These are phyloP conservation scores for Cadophora sp. DNA, from an alignment of 2,329 filamentous ascomycete species.

Conservation along the genomic window DNA sequence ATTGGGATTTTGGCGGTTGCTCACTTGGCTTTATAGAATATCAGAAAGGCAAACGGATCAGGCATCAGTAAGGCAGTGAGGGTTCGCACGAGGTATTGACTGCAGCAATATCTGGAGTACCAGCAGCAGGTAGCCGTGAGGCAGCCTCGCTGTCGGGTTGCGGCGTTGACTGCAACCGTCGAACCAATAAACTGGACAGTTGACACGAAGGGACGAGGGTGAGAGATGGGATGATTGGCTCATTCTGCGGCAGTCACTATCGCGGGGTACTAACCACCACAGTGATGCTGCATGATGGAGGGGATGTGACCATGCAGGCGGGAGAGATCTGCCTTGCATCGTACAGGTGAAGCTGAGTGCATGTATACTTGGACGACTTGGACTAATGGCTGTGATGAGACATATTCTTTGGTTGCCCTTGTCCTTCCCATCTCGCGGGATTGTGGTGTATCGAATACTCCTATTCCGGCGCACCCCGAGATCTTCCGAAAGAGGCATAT, in stretches of 20 bases:
- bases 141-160: slow-evolving; percentile 13
- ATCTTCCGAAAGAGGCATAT: background rate
- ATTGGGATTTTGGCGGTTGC: background rate
- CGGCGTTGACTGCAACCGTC: background rate
- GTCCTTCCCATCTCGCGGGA: background rate
- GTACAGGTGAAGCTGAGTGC: background rate
- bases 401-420: background rate
- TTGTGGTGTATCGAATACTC: background rate
- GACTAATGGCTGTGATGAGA: background rate
- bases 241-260: background rate
- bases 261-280: background rate
- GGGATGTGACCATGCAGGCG: background rate
- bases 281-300: slow-evolving; percentile 1
- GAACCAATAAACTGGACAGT: background rate
- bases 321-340: slow-evolving; percentile 7
- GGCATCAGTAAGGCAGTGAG: slow-evolving; percentile 9
- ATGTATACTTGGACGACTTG: background rate
- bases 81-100: background rate
- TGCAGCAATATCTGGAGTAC: background rate
- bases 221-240: background rate
- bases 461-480: background rate
- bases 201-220: background rate
- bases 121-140: slow-evolving; percentile 1
- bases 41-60: slow-evolving; percentile 17
- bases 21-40: slow-evolving; percentile 3